These are phyloP conservation scores for Kodamaea arcana DNA, from an alignment of 1,139 yeast genomes.

Conservation along the genomic window DNA sequence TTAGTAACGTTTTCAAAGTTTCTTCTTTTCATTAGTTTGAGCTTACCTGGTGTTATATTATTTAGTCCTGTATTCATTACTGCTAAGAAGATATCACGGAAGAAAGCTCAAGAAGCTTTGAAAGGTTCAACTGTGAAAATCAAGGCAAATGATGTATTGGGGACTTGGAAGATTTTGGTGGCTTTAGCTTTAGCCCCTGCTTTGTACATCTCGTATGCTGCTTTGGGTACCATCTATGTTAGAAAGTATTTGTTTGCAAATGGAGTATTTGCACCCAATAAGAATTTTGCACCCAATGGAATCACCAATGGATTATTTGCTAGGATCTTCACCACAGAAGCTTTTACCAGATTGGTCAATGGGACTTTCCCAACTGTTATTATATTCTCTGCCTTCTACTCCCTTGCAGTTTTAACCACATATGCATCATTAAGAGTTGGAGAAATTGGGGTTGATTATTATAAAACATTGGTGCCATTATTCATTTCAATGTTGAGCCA, in stretches of 20 bases:
- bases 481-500: conserved; percentile 38
- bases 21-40: conserved; percentile 50
- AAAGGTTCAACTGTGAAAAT: conserved; percentile 89
- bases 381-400: conserved; percentile 31
- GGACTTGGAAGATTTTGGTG: conserved; percentile 39
- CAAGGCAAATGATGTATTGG: conserved; percentile 75
- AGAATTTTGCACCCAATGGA: too few species aligned
- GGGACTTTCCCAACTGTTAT: conserved; percentile 11
- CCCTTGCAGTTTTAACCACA: conserved; percentile 41
- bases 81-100: conserved; percentile 66
- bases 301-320: too few species aligned
- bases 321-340: too few species aligned
- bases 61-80: conserved; percentile 84
- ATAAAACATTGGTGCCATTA: conserved; percentile 36
- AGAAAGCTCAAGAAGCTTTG: conserved; percentile 74
- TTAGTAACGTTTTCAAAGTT: conserved; percentile 53
- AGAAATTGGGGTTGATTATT: conserved; percentile 40
- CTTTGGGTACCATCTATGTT: conserved; percentile 33
- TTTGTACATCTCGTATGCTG: conserved; percentile 39
- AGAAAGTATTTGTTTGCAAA: conserved; percentile 11
- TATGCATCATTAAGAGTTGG: conserved; percentile 41
- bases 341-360: too few species aligned
- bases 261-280: too few species aligned
- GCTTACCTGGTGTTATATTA: conserved; percentile 80
- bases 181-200: conserved; percentile 43